Conservation (phyloP, 176 grass and related monocot genomes). For the Avena atlantica region DNA sequence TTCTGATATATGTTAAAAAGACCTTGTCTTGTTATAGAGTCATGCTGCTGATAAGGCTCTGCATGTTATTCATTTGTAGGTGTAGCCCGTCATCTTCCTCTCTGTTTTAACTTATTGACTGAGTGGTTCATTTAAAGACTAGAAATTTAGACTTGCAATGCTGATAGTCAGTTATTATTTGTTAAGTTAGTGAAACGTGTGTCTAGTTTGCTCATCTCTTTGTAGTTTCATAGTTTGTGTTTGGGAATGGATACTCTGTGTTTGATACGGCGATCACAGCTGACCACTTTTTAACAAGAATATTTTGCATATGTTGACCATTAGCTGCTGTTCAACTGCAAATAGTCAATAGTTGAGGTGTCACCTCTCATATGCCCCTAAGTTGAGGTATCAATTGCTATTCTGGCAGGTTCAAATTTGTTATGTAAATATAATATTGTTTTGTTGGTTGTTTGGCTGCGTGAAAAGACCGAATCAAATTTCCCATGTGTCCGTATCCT, state of each 20-base stretch:
- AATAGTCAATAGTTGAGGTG: not conserved
- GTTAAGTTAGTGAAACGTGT: not conserved
- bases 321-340: not conserved
- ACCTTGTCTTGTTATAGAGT: not conserved
- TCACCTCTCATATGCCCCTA: conserved; percentile 14
- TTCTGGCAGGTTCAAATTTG: not conserved
- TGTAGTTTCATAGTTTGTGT: not conserved
- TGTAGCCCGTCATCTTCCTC: not conserved
- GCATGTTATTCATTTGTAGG: not conserved
- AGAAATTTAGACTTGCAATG: not conserved
- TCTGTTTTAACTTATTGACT: not conserved
- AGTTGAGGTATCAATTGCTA: not conserved
- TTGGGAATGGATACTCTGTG: not conserved
- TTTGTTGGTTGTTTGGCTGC: not conserved
- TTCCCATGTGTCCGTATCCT: not conserved
- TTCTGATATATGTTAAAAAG: not conserved
- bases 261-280: not conserved
- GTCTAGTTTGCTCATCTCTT: not conserved
- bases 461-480: not conserved
- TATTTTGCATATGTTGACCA: not conserved
- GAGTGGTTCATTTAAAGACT: not conserved
- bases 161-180: not conserved
- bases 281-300: not conserved
- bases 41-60: not conserved
- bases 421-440: not conserved